Evolutionary conservation across 768 basidiomycete species (phyloP).

Genomic region (Auriscalpium orientale): DNA sequence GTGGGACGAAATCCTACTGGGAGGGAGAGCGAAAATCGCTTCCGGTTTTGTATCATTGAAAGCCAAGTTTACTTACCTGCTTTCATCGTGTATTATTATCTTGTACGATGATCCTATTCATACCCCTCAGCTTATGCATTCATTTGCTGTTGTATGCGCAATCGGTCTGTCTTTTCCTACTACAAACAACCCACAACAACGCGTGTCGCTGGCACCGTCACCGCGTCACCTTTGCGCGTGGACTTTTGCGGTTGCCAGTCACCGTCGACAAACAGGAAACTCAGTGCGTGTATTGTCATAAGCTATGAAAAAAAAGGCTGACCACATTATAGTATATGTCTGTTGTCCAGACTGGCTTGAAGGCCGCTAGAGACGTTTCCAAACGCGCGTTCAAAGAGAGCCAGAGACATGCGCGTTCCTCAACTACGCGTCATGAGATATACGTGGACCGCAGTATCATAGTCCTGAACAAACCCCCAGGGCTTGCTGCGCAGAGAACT

Average conservation of each 20-base stretch:
- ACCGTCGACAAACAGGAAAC: neutral
- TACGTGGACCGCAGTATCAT: slow-evolving; percentile 14
- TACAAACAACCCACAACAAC: neutral
- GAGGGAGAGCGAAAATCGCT: no score
- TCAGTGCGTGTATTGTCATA: neutral
- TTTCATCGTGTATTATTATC: no score
- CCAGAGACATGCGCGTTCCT: neutral
- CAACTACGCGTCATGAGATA: neutral
- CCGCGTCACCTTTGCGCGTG: no score
- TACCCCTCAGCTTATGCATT: no score
- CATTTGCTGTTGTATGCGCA: no score
- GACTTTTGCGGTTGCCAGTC: neutral
- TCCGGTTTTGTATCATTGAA: no score
- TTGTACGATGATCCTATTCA: no score
- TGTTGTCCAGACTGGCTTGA: neutral
- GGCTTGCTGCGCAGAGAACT: slow-evolving; percentile 10
- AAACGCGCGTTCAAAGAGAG: neutral
- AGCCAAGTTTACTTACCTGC: no score
- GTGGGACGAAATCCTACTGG: no score
- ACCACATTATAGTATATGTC: neutral
- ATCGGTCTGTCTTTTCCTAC: neutral
- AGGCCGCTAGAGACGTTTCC: neutral
- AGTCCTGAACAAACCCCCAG: slow-evolving; percentile 14
- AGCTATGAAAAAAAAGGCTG: neutral
- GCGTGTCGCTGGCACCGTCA: neutral